phyloP scores from a whole-genome alignment of 139 green algal species.

The Prasinococcaceae sp. region DNA sequence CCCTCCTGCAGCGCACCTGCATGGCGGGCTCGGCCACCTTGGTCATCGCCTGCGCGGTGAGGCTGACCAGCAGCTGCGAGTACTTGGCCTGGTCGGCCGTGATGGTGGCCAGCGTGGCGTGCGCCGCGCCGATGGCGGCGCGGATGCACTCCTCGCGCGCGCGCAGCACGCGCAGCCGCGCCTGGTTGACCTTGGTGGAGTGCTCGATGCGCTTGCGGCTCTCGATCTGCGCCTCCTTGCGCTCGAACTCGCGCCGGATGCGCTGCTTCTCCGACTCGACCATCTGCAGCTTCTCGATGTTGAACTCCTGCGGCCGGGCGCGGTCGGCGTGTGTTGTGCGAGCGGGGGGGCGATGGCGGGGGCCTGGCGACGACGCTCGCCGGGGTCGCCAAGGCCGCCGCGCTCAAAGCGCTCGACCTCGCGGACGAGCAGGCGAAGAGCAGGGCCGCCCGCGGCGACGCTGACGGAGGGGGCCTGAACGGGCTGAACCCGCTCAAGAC shows the following conservation, averaged over 20 bases:
- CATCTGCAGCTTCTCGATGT: slow-evolving; percentile 92
- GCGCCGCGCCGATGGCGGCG: slow-evolving; percentile 38
- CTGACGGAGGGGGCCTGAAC: too few species aligned
- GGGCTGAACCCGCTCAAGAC: too few species aligned
- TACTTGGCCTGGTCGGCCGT: slow-evolving; percentile 54
- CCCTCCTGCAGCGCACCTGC: slow-evolving; percentile 49
- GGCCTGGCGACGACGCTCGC: background rate
- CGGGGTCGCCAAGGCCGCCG: too few species aligned
- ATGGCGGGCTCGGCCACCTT: slow-evolving; percentile 55
- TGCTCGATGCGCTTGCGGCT: slow-evolving; percentile 91
- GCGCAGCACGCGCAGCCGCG: slow-evolving; percentile 77
- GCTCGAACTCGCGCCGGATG: slow-evolving; percentile 88
- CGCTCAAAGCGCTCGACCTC: too few species aligned
- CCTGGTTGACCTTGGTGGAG: slow-evolving; percentile 91
- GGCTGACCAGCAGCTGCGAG: slow-evolving; percentile 58
- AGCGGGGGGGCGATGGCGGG: too few species aligned
- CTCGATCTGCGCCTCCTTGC: slow-evolving; percentile 77
- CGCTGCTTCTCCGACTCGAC: slow-evolving; percentile 91
- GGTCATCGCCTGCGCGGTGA: slow-evolving; percentile 60
- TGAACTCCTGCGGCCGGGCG: slow-evolving; percentile 94
- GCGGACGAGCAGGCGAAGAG: too few species aligned
- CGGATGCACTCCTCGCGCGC: slow-evolving; percentile 72
- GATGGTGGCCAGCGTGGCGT: slow-evolving; percentile 39
- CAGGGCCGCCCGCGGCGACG: too few species aligned
- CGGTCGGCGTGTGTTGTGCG: slow-evolving; percentile 2